Evolutionary conservation across 139 green algal genomes (phyloP), one percentile per base, ranked within the genome.

Genomic region (Yamagishiella unicocca): DNA sequence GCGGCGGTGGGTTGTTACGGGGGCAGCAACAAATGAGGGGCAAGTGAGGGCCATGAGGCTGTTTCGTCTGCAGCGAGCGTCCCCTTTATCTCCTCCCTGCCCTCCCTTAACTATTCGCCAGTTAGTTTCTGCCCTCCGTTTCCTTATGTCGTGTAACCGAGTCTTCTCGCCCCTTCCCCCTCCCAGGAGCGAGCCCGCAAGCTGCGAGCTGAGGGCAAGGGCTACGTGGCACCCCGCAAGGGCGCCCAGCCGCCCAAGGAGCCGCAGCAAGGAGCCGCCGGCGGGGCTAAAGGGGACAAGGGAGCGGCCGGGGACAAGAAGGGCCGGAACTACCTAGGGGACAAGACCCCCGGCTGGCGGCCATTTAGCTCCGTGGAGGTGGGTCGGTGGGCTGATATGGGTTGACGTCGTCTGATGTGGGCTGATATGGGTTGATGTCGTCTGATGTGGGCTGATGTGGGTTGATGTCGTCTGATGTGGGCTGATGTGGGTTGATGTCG

Each of bases 191-290:
- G 84, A 10, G 93, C 93, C 5, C 43, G 92, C 22, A 87, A 91
- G 64, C 35, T 95, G n/a, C 67, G 87, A 24, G 50, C 77, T 0
- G 37, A 92, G 35, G 93, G 92, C 90, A 94, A 89, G 75, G 45
- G 50, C 0, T 95, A 95, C 84, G 90, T 94, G 46, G 81, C 86
- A 0, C 50, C 75, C 35, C 58, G 31, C 6, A 87, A 85, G 64
- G 74, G 70, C 35, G 33, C 70, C n/a, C 90, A 91, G 80, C n/a
- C n/a, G n/a, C n/a, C n/a, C 84, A 31, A 87, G 84, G 50, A 33
- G 42, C n/a, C n/a, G 29, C 9, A 2, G 19, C 8, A 12, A 73
- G 54, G 27, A 27, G 68, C 17, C 0, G 68, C 1, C 10, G 70
- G 35, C 1, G 25, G 29, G 14, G 70, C 35, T 37, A 62, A 45